These are phyloP conservation scores for Epichloe uncinata DNA, from an alignment of 2,329 filamentous ascomycete genomes.

Conservation along the genomic window DNA sequence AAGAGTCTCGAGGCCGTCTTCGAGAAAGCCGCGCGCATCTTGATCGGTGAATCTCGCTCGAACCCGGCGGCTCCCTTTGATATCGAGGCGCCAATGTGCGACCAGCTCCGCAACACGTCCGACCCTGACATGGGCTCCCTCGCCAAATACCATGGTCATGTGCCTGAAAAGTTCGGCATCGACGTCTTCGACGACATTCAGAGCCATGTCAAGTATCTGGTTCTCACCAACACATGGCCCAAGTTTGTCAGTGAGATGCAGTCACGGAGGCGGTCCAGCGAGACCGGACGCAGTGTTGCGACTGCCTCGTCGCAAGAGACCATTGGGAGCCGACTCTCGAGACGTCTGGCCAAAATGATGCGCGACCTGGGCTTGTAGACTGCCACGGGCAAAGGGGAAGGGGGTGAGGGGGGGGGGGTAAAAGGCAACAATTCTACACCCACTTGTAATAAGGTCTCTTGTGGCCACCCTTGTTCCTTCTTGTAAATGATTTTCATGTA, in stretches of 20 bases:
- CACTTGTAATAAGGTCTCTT: not conserved
- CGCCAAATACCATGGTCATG: conserved; percentile 23
- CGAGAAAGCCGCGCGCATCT: conserved; percentile 31
- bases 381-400: not conserved
- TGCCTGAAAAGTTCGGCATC: conserved; percentile 33
- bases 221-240: conserved; percentile 55
- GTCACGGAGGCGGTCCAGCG: conserved; percentile 5
- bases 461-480: not conserved
- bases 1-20: conserved; percentile 40
- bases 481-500: not conserved
- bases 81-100: conserved; percentile 1
- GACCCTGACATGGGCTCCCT: not conserved
- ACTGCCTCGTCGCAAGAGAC: not conserved
- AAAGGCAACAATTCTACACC: no score
- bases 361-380: conserved; percentile 1
- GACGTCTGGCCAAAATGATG: conserved; percentile 1
- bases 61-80: conserved; percentile 26
- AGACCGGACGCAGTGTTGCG: conserved; percentile 3
- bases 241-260: conserved; percentile 29
- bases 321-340: not conserved
- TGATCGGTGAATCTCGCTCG: conserved; percentile 24
- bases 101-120: not conserved
- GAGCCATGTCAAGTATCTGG: conserved; percentile 47
- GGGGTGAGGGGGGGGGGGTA: no score
- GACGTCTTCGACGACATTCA: conserved; percentile 45